phyloP scores from a whole-genome alignment of 192 early-diverging fungal genomes.

The Linderina pennispora region DNA sequence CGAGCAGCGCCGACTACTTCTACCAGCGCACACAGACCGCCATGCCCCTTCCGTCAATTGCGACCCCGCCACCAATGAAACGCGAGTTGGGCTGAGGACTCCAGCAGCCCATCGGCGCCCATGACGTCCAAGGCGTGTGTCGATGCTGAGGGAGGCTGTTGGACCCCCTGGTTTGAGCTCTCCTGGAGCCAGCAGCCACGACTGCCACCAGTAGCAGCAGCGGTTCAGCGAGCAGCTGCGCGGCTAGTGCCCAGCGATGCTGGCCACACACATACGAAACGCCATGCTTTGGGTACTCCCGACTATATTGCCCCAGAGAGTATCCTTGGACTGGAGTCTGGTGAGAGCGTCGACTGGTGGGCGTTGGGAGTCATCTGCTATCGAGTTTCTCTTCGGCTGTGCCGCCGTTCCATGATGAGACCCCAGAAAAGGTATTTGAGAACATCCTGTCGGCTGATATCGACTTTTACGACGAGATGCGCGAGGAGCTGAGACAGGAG shows the following conservation, averaged over 20 bases:
- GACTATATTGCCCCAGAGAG: conserved; percentile 96
- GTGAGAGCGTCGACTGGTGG: conserved; percentile 84
- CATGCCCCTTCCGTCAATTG: conserved; percentile 1
- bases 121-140: conserved; percentile 48
- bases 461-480: conserved; percentile 34
- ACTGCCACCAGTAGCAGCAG: conserved; percentile 1
- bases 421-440: conserved; percentile 38
- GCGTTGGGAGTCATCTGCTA: conserved; percentile 87
- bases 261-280: neutral
- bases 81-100: too few species aligned
- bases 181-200: neutral
- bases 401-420: conserved; percentile 66
- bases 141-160: conserved; percentile 39
- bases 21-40: neutral
- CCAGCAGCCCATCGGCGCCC: too few species aligned
- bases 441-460: conserved; percentile 29
- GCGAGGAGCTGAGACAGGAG: conserved; percentile 2
- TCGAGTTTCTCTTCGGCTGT: conserved; percentile 85
- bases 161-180: conserved; percentile 1
- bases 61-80: conserved; percentile 6
- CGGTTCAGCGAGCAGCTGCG: conserved; percentile 1
- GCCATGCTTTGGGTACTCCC: conserved; percentile 64
- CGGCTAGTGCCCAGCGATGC: conserved; percentile 7
- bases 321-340: conserved; percentile 74
- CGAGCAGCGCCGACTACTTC: too few species aligned